phyloP scores from a whole-genome alignment of 164 flowering plant genomes.

The Houttuynia cordata region DNA sequence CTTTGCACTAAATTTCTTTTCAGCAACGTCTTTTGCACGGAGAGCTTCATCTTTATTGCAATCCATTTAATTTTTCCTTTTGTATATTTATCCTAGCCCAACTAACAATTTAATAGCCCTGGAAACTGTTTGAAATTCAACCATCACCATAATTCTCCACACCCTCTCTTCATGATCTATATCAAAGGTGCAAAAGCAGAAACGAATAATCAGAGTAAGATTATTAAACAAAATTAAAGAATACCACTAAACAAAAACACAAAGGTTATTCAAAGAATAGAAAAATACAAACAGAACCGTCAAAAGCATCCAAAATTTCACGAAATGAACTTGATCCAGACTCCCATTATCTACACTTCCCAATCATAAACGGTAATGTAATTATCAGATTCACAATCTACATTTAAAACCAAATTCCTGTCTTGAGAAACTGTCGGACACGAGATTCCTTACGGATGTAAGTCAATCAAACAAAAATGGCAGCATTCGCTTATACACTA shows the following conservation, averaged over 20 bases:
- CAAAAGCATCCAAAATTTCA: not conserved
- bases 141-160: not conserved
- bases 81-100: not conserved
- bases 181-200: conserved; percentile 6
- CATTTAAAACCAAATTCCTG: too few relatives aligned
- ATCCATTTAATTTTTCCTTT: conserved; percentile 37
- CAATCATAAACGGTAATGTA: too few relatives aligned
- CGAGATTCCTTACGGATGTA: too few relatives aligned
- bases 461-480: too few relatives aligned
- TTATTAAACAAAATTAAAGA: not conserved
- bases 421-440: too few relatives aligned
- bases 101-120: not conserved
- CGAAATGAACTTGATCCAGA: not conserved
- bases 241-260: not conserved
- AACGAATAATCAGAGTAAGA: not conserved
- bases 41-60: conserved; percentile 77
- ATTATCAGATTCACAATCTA: too few relatives aligned
- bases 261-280: not conserved
- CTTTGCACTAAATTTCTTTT: conserved; percentile 45
- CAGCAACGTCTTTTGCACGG: conserved; percentile 67
- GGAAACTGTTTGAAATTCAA: conserved; percentile 1
- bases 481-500: too few relatives aligned
- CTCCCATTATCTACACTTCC: too few relatives aligned
- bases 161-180: not conserved
- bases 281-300: not conserved